Evolutionary conservation across 352 stramenopile genomes (phyloP), one percentile per base, ranked within the genome.

Genomic region (Globisporangium solare): DNA sequence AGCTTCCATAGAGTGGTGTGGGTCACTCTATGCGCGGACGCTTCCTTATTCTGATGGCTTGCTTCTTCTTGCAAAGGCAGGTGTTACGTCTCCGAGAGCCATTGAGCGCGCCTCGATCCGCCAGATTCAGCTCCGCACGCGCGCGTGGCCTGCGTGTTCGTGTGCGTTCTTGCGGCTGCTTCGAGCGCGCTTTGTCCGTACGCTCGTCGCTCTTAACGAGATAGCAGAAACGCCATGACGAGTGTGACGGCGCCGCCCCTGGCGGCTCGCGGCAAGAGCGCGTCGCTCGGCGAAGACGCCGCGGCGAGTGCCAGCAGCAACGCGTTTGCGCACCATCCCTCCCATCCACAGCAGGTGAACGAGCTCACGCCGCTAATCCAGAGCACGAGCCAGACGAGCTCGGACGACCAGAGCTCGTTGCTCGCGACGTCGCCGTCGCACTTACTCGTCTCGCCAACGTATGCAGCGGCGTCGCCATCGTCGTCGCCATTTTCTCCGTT

Each of bases 291-390:
- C 7, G 39, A 43, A 43, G 39, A 43, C 17, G 17, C 39, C 39
- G 39, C 27, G 4, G 27, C 27, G 27, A 35, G 7, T 35, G 27
- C 39, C 39, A 43, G 6, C 17, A 17, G 11, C 37, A 43, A 6
- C 39, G 39, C 39, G 12, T n/a, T n/a, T 43, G 39, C 10, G 12
- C 39, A 43, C 13, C 50, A 47, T 15, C 50, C 42, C 21, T 32
- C 42, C 15, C 48, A 45, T 24, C 31, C 24, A 14, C 51, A 21
- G 24, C 54, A 62, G 20, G 56, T 59, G 27, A 88, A 67, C 0
- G 79, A 89, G 57, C 68, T 75, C 42, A 89, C 79, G 51, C 79
- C 79, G 62, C 61, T 89, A 17, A 87, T 89, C 51, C 63, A 32
- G 22, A 47, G 41, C 6, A 40, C 50, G 31, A 64, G 51, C 31